phyloP scores from a whole-genome alignment of 1,284 basidiomycete genomes.

The Ganoderma lingzhi region DNA sequence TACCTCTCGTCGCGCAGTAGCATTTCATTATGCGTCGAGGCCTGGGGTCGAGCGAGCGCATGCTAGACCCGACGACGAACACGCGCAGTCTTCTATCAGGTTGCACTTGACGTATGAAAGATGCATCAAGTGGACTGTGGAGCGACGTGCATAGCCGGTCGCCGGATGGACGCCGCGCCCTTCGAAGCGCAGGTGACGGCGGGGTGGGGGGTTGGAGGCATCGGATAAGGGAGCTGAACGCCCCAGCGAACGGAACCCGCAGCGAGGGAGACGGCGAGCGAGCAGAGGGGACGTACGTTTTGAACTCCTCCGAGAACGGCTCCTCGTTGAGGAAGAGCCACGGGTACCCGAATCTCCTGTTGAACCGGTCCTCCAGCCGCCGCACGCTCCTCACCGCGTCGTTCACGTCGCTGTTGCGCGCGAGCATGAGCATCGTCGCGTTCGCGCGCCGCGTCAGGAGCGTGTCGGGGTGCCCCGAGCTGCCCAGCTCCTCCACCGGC shows the following conservation, averaged over 20 bases:
- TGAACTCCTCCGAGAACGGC: constrained; percentile 78
- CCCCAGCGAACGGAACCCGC: neutral
- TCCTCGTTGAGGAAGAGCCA: constrained; percentile 84
- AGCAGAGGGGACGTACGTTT: constrained; percentile 45
- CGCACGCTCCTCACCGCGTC: constrained; percentile 62
- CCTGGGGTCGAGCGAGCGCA: neutral
- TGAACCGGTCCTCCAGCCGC: constrained; percentile 71
- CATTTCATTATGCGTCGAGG: neutral
- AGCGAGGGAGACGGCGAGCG: neutral
- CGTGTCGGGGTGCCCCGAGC: constrained; percentile 3
- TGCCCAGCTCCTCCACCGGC: neutral
- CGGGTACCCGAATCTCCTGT: constrained; percentile 70
- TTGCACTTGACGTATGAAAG: neutral
- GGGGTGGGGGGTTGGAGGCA: neutral
- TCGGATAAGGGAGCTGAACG: neutral
- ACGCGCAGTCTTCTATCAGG: neutral
- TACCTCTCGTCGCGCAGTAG: neutral
- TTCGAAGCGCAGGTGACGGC: neutral
- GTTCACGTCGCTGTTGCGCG: constrained; percentile 73
- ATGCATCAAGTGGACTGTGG: neutral
- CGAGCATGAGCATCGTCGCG: constrained; percentile 56
- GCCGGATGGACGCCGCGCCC: neutral
- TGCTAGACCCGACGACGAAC: neutral
- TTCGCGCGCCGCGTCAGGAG: constrained; percentile 37
- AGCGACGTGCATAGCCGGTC: neutral